Evolutionary conservation across 2,329 filamentous ascomycete genomes (phyloP).

Genomic region (Colletotrichum sp.): DNA sequence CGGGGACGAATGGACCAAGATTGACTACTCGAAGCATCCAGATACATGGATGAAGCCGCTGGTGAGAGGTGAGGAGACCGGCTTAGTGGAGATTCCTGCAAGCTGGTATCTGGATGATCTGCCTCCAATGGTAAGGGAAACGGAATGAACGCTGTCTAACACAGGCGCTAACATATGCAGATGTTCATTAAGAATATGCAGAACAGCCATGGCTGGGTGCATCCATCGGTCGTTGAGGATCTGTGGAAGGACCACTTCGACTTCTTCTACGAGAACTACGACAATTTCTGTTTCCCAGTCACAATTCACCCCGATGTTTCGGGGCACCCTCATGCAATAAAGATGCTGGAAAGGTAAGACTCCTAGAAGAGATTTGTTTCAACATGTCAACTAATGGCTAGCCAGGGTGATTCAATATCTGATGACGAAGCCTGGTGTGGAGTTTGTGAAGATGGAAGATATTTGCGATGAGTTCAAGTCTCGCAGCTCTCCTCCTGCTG

Average conservation of each 20-base stretch:
- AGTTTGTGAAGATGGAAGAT: conserved; percentile 71
- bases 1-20: conserved; percentile 70
- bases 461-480: conserved; percentile 77
- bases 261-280: conserved; percentile 78
- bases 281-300: conserved; percentile 79
- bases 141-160: background rate
- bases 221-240: conserved; percentile 63
- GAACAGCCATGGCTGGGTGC: conserved; percentile 68
- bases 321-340: conserved; percentile 72
- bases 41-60: conserved; percentile 72
- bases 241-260: conserved; percentile 71
- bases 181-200: conserved; percentile 73
- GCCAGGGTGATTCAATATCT: conserved; percentile 70
- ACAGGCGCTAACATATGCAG: conserved; percentile 26
- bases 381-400: background rate
- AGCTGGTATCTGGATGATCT: conserved; percentile 70
- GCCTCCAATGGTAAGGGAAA: conserved; percentile 53
- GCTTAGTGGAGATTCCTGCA: conserved; percentile 69
- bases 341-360: conserved; percentile 66
- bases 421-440: conserved; percentile 63
- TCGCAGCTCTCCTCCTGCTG: conserved; percentile 61
- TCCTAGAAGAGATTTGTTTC: background rate
- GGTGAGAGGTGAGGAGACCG: conserved; percentile 61
- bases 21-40: conserved; percentile 67
- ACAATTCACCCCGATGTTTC: conserved; percentile 78